phyloP scores from a whole-genome alignment of 805 yeast genomes.

The Tetrapisispora fleetii region DNA sequence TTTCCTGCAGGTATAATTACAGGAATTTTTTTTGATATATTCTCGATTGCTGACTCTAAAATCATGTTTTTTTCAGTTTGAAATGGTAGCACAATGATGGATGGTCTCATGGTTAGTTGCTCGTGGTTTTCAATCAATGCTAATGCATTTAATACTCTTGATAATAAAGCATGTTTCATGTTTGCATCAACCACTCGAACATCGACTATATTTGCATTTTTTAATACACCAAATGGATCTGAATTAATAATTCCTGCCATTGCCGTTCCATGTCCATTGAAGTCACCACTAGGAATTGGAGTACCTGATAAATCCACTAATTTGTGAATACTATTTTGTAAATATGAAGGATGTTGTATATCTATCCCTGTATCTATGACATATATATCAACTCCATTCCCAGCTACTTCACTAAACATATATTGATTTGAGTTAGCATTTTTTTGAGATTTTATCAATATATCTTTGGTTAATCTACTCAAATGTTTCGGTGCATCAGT shows the following conservation, averaged over 20 bases:
- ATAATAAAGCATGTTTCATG: conserved; percentile 59
- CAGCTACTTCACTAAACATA: conserved; percentile 40
- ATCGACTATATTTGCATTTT: conserved; percentile 52
- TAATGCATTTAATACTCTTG: conserved; percentile 54
- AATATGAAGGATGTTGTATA: conserved; percentile 50
- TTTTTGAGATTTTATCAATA: conserved; percentile 10
- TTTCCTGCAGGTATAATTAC: conserved; percentile 86
- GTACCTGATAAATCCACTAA: conserved; percentile 38
- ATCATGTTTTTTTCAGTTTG: conserved; percentile 41
- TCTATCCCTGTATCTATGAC: conserved; percentile 80
- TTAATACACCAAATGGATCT: conserved; percentile 72
- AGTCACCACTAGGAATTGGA: conserved; percentile 48
- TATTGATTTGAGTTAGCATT: conserved; percentile 32
- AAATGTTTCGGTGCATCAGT: conserved; percentile 55
- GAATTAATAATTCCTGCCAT: conserved; percentile 88
- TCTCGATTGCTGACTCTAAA: conserved; percentile 65
- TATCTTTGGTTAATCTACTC: conserved; percentile 48
- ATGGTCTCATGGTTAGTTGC: conserved; percentile 35
- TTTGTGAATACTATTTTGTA: conserved; percentile 40
- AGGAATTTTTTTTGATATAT: conserved; percentile 56
- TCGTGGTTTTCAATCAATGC: conserved; percentile 58
- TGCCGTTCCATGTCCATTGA: conserved; percentile 84
- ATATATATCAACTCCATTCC: conserved; percentile 60
- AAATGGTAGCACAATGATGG: conserved; percentile 33
- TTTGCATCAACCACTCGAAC: conserved; percentile 59